phyloP scores from a whole-genome alignment of 1,284 basidiomycete species.

The Leccinum solheimii region DNA sequence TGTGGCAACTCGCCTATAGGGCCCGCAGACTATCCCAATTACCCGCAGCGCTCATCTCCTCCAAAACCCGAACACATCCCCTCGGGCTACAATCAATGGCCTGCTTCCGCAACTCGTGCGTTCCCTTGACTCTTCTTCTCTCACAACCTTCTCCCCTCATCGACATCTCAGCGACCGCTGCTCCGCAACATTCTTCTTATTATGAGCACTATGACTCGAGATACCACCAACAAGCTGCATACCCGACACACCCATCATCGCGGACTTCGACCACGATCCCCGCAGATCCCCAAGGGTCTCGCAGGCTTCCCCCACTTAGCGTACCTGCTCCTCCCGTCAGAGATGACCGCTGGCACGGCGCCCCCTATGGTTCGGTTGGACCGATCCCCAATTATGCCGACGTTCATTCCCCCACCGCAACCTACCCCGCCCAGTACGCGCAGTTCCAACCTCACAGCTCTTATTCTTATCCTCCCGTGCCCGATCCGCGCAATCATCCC shows the following conservation, averaged over 20 bases:
- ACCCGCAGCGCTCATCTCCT: constrained; percentile 61
- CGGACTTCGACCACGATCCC: constrained; percentile 49
- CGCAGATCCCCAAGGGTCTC: constrained; percentile 42
- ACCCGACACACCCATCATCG: constrained; percentile 45
- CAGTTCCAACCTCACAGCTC: constrained; percentile 37
- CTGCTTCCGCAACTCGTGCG: constrained; percentile 40
- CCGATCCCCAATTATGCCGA: constrained; percentile 37
- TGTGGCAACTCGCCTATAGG: constrained; percentile 49
- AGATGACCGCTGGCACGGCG: constrained; percentile 48
- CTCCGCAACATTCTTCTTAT: constrained; percentile 49
- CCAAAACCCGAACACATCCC: constrained; percentile 55
- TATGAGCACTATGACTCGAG: constrained; percentile 59
- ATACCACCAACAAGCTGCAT: constrained; percentile 48
- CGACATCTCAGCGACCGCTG: constrained; percentile 31
- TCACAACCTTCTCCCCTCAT: constrained; percentile 1
- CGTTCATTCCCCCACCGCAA: constrained; percentile 57
- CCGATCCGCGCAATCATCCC: constrained; percentile 33
- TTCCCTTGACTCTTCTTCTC: constrained; percentile 35
- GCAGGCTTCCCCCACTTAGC: constrained; percentile 50
- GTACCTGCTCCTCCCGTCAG: constrained; percentile 33
- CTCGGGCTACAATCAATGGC: constrained; percentile 54
- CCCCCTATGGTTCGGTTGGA: constrained; percentile 40
- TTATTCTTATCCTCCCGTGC: constrained; percentile 39
- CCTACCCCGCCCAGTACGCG: constrained; percentile 50
- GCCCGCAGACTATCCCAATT: constrained; percentile 55